Base-by-base conservation (phyloP, 768 basidiomycete genomes). In the Tylopilus vinaceipallidus region DNA sequence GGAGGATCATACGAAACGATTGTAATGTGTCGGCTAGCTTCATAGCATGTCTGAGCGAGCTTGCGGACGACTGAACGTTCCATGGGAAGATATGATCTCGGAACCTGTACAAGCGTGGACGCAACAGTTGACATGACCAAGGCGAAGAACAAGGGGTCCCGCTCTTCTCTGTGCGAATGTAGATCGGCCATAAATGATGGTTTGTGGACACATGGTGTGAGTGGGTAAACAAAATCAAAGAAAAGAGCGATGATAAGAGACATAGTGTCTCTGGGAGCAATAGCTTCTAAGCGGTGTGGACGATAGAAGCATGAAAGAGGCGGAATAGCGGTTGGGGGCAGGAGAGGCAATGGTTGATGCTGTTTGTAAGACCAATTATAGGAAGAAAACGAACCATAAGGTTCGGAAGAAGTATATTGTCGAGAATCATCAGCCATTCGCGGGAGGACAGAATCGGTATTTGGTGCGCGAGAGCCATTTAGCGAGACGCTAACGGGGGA, bases 151-250 rank as follows among this genome's bases (percentile, higher is more conserved):
- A 95, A 80, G 23, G 91, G 91, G 59, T 95, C 89, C 17, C 82
- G 80, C 62, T 94, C 91, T 70, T 95, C 93, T 50, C 90, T 71
- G 36, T 80, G 81, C 0, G 82, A 74, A 54, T 86, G 82, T 26
- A 97, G 74, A 70, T 93, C 93, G n/a, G 88, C 86, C 82, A 92
- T 86, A 66, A 94, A 94, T 2, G 88, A 89, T 23, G 91, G 91
- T 62, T 88, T 88, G 72, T 97, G 94, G 37, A 97, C 73, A 66
- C 89, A 92, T 6, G 93, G 93, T 9, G 90, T 95, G 27, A 95
- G 77, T 9, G 90, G 88, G 67, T 93, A 93, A 41, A 95, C 90
- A 64, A 91, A 95, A 66, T 95, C 93, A 64, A 95, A 95, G 73
- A 92, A 97, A 12, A 95, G 80, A 33, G 86, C 79, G 54, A 94